phyloP scores from a whole-genome alignment of 345 rosid species.

The Clausena lansium region DNA sequence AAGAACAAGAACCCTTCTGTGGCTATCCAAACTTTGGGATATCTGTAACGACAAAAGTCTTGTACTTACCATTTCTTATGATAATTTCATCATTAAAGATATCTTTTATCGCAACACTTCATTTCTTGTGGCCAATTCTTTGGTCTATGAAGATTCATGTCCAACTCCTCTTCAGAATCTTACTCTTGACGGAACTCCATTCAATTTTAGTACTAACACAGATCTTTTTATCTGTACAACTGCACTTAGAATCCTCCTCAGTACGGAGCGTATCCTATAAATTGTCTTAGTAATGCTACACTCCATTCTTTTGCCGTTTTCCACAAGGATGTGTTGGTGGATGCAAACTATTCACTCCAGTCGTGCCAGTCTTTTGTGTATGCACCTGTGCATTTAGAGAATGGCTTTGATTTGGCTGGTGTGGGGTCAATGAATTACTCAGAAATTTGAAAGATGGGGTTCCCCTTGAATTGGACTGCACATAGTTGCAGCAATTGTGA shows the following conservation, averaged over 20 bases:
- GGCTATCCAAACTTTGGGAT: constrained; percentile 48
- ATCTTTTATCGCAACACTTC: constrained; percentile 35
- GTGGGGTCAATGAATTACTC: constrained; percentile 16
- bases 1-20: constrained; percentile 43
- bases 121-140: constrained; percentile 36
- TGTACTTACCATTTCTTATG: constrained; percentile 43
- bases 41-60: constrained; percentile 34
- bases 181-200: constrained; percentile 49
- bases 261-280: constrained; percentile 10
- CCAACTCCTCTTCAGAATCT: constrained; percentile 41
- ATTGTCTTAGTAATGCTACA: constrained; percentile 33
- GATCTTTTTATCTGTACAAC: constrained; percentile 41
- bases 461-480: constrained; percentile 37
- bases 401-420: background rate
- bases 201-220: constrained; percentile 20
- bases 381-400: constrained; percentile 26
- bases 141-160: constrained; percentile 34
- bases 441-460: constrained; percentile 48
- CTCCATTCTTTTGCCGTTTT: constrained; percentile 38
- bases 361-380: constrained; percentile 33
- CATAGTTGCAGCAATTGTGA: constrained; percentile 17
- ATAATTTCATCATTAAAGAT: constrained; percentile 40
- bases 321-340: constrained; percentile 5
- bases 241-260: constrained; percentile 28
- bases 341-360: background rate